These are phyloP conservation scores for Craspedostauros australis DNA, from an alignment of 108 stramenopile genomes.

Conservation along the genomic window DNA sequence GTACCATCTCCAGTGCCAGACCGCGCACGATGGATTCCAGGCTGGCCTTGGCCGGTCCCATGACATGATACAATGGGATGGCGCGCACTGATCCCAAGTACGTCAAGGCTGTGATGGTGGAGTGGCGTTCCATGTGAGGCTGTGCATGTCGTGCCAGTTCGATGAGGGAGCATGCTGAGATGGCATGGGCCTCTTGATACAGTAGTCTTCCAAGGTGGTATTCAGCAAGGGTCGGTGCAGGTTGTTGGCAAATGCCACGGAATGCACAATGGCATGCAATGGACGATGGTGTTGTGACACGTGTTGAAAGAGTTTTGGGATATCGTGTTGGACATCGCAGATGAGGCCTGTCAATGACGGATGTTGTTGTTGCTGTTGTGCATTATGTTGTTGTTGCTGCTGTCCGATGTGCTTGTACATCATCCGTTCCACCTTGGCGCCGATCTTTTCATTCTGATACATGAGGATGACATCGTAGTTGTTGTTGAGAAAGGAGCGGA, in stretches of 20 bases:
- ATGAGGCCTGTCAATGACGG: too few relatives aligned
- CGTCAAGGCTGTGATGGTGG: constrained; percentile 48
- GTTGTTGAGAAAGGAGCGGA: constrained; percentile 24
- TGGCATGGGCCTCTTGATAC: constrained; percentile 34
- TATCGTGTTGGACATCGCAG: too few relatives aligned
- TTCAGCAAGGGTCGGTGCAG: constrained; percentile 23
- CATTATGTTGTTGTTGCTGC: too few relatives aligned
- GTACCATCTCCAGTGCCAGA: constrained; percentile 40
- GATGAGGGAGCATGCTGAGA: constrained; percentile 48
- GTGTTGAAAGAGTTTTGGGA: constrained; percentile 27
- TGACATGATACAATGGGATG: constrained; percentile 48
- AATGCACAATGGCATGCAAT: constrained; percentile 44
- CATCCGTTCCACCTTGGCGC: constrained; percentile 9
- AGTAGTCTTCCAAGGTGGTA: constrained; percentile 24
- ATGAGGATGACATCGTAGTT: constrained; percentile 40
- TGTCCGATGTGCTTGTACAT: too few relatives aligned
- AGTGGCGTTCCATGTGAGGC: not conserved
- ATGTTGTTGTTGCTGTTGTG: too few relatives aligned
- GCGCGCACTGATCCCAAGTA: constrained; percentile 56
- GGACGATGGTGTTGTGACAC: not conserved
- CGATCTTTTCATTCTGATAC: constrained; percentile 32
- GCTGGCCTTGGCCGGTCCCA: constrained; percentile 72
- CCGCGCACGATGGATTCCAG: constrained; percentile 44
- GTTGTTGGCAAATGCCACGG: constrained; percentile 39
- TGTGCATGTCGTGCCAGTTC: constrained; percentile 27